Base-by-base conservation (phyloP, 2,329 filamentous ascomycete species). In the Fusarium duplospermum region DNA sequence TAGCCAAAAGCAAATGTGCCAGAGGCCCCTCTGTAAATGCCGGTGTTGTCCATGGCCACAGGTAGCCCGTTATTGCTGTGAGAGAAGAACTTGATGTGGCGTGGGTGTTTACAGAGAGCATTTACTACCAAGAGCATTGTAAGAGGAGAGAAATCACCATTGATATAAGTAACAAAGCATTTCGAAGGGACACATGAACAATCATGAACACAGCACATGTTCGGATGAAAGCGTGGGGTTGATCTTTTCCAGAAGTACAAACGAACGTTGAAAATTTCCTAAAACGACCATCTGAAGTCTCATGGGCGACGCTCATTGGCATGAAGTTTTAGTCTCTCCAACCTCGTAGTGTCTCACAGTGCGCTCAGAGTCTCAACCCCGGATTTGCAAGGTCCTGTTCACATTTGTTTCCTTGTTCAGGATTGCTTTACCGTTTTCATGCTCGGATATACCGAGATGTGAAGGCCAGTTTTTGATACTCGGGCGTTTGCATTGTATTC, bases 271-370 rank as follows among this genome's bases (percentile, higher is more conserved):
- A 20, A 36, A 36, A 24, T 20, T 42, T 52, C 52, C 50, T 16
- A 59, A 67, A 63, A 52, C 69, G 56, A 38, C 56, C 42, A n/a
- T 50, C 9, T 27, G 16, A 45, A 72, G 69, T 74, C 64, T 74
- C 36, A 56, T 38, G 13, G 18, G 38, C 50, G 31, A 33, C n/a
- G 31, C 24, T 56, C 11, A 52, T 66, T 69, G 62, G 36, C 58
- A 63, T 67, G 54, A 20, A 27, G 40, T 29, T 16, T 27, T 33
- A 31, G 36, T 54, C 50, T 54, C 47, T 33, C 50, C 27, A n/a
- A 35, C 59, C 45, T 62, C 24, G 33, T 24, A 22, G 35, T 69
- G 71, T 66, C 64, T 74, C 31, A 54, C 20, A 56, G 40, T 27
- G 11, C 38, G 29, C 18, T 54, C 50, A 31, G 42, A 38, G 18